Percentiles rank a stretch among this genome's conserved stretches.
These are phyloP conservation scores for Ceriops tagal DNA, from an alignment of 345 rosid species.

Conservation along the genomic window DNA sequence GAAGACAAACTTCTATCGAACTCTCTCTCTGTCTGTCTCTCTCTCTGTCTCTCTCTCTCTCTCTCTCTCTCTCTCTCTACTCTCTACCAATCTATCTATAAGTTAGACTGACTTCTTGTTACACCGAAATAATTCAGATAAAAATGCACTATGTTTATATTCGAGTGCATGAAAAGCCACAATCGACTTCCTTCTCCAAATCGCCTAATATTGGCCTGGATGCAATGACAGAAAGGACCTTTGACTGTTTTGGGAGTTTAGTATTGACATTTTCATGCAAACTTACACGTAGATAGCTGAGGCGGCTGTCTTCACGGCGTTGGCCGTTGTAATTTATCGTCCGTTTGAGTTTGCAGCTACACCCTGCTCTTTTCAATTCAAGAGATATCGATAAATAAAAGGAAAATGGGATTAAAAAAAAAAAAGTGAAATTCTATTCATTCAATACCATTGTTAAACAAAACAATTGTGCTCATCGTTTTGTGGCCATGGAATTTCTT, in stretches of 20 bases:
- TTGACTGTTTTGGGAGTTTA: not conserved
- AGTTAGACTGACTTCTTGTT: conserved; percentile 24
- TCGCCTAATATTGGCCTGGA: not conserved
- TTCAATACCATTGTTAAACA: too few relatives aligned
- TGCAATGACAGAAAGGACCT: conserved; percentile 28
- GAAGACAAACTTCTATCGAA: conserved; percentile 37
- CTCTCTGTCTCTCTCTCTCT: not conserved
- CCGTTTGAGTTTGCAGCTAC: not conserved
- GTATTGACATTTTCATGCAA: conserved; percentile 44
- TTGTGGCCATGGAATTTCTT: not conserved
- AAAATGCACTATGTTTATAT: conserved; percentile 25
- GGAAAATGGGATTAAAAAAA: too few relatives aligned
- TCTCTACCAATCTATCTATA: not conserved
- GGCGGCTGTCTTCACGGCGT: conserved; percentile 29
- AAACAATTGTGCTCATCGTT: not conserved
- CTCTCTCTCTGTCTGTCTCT: not conserved
- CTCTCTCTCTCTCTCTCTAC: not conserved
- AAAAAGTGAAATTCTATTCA: too few relatives aligned
- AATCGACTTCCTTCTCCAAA: conserved; percentile 19
- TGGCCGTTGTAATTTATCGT: conserved; percentile 1
- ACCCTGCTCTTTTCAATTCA: not conserved
- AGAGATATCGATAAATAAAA: too few relatives aligned
- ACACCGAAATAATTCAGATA: not conserved
- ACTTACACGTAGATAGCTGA: conserved; percentile 40
- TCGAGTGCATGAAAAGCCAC: conserved; percentile 16